phyloP scores from a whole-genome alignment of 306 rosid species.

The Dryas octopetala region DNA sequence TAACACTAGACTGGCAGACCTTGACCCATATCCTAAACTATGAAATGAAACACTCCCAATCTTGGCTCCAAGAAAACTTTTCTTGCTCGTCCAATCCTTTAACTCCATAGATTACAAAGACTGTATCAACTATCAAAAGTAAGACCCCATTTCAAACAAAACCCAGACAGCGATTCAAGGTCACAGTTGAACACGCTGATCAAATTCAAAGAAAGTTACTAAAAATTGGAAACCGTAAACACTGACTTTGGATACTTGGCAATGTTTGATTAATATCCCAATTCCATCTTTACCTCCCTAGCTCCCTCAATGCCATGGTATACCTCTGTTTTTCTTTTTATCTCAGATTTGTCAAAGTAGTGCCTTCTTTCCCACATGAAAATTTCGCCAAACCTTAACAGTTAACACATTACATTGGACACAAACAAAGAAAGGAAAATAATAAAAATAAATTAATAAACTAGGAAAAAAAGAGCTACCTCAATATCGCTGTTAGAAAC shows the following conservation, averaged over 20 bases:
- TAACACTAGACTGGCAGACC: not conserved
- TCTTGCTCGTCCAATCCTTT: not conserved
- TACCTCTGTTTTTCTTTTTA: not conserved
- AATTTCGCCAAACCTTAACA: not conserved
- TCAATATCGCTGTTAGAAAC: conserved; percentile 38
- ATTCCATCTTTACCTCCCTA: not conserved
- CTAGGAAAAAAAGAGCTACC: conserved; percentile 9
- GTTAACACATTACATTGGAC: not conserved
- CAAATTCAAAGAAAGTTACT: not conserved
- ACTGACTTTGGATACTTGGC: not conserved
- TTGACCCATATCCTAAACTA: not conserved
- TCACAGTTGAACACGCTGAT: not conserved
- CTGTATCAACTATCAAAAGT: not conserved
- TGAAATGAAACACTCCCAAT: conserved; percentile 5
- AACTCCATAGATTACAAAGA: not conserved
- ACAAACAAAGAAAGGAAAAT: not conserved
- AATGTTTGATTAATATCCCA: not conserved
- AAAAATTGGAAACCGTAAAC: not conserved
- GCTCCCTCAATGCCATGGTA: too few relatives aligned
- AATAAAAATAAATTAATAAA: not conserved
- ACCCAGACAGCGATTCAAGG: not conserved
- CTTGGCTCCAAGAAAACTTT: not conserved
- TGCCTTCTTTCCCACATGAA: not conserved
- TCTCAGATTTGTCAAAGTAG: not conserved
- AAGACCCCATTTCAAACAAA: not conserved